These are phyloP conservation scores for Penicillium sp. DNA, from an alignment of 2,329 filamentous ascomycete genomes.

Conservation along the genomic window DNA sequence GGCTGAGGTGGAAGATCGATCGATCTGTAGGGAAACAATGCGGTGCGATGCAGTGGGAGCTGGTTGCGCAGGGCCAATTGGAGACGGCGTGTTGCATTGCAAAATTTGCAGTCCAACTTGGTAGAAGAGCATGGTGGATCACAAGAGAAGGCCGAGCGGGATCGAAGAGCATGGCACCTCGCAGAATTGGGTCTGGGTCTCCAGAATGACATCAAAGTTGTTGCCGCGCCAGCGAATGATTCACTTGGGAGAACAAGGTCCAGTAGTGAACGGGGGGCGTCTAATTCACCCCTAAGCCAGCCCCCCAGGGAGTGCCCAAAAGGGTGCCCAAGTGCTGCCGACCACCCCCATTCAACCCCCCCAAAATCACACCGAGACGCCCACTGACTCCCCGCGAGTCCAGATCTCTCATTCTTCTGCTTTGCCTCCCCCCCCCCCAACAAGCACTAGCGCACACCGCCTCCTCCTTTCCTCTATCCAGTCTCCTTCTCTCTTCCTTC, in stretches of 20 bases:
- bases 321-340: too few species aligned
- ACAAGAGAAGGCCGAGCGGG: neutral
- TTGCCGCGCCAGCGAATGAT: neutral
- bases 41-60: constrained; percentile 3
- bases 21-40: too few species aligned
- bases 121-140: neutral
- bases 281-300: too few species aligned
- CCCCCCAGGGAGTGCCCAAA: too few species aligned
- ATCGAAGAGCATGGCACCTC: constrained; percentile 15
- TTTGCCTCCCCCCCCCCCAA: too few species aligned
- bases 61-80: neutral
- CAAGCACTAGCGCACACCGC: constrained; percentile 21
- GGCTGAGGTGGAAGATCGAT: constrained; percentile 15
- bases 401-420: too few species aligned
- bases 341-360: too few species aligned
- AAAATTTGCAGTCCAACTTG: neutral
- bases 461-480: constrained; percentile 20
- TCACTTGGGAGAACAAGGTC: neutral
- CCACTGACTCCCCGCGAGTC: too few species aligned
- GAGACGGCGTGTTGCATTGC: too few species aligned
- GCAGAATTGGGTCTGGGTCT: constrained; percentile 13
- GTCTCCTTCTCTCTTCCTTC: constrained; percentile 19
- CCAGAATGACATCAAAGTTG: constrained; percentile 27
- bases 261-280: too few species aligned
- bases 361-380: too few species aligned